Percentiles rank a stretch among this genome's conserved stretches.
Evolutionary conservation across 352 stramenopile genomes (phyloP).

Genomic region (Phytophthora uliginosa): DNA sequence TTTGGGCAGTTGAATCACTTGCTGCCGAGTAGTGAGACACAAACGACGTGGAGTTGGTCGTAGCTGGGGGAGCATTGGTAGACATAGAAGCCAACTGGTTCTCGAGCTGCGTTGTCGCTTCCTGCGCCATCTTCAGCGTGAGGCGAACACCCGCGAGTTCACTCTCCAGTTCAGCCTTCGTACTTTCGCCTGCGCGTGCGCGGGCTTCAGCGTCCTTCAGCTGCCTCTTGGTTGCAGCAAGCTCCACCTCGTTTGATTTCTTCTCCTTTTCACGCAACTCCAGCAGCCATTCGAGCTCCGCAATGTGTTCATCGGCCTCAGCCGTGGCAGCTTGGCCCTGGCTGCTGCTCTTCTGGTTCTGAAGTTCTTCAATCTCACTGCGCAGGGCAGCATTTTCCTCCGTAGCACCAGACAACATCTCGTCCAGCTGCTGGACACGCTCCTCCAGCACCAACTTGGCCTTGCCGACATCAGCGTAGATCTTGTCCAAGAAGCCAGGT

Average conservation of each 20-base stretch:
- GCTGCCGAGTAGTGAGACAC: constrained; percentile 32
- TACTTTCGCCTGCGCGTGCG: constrained; percentile 15
- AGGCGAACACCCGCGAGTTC: constrained; percentile 38
- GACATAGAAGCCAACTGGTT: constrained; percentile 48
- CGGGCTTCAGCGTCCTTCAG: constrained; percentile 35
- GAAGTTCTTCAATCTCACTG: constrained; percentile 42
- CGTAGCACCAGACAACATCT: constrained; percentile 50
- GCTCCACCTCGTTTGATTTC: constrained; percentile 21
- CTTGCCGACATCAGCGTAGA: constrained; percentile 84
- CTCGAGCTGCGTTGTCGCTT: constrained; percentile 48
- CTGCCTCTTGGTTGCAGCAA: constrained; percentile 33
- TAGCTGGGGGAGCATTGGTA: constrained; percentile 15
- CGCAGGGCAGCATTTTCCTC: constrained; percentile 65
- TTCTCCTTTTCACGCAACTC: constrained; percentile 38
- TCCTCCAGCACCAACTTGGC: constrained; percentile 81
- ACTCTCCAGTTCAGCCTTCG: constrained; percentile 23
- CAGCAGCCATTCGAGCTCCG: constrained; percentile 33
- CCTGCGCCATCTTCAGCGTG: constrained; percentile 43
- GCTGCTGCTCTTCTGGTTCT: constrained; percentile 21
- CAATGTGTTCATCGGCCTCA: constrained; percentile 24
- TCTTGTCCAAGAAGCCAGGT: constrained; percentile 79
- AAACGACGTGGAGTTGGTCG: constrained; percentile 36
- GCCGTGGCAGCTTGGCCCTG: constrained; percentile 10
- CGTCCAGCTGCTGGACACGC: constrained; percentile 70
- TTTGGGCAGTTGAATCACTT: constrained; percentile 35